Percentiles rank a stretch among this genome's conserved stretches.
phyloP scores from a whole-genome alignment of 2,329 filamentous ascomycete genomes.

The Colletotrichum sp. region DNA sequence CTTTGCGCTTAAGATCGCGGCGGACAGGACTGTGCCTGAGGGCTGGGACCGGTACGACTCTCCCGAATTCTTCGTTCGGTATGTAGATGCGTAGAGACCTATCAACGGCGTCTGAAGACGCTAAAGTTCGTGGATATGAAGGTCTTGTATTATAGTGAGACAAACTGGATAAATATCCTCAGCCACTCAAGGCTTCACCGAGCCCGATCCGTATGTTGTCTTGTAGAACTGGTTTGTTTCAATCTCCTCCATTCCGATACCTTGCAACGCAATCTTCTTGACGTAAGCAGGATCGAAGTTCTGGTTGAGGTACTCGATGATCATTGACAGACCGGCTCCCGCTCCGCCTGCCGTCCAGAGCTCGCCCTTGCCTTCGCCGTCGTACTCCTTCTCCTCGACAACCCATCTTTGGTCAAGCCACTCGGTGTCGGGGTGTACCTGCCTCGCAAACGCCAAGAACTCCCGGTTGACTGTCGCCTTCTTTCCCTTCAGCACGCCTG shows the following conservation, averaged over 20 bases:
- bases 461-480: constrained; percentile 42
- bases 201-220: background rate
- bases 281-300: constrained; percentile 12
- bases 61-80: constrained; percentile 47
- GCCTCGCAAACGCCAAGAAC: constrained; percentile 28
- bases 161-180: background rate
- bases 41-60: constrained; percentile 37
- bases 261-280: background rate
- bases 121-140: background rate
- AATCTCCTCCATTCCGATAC: background rate
- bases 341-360: constrained; percentile 44
- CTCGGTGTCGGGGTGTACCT: constrained; percentile 34
- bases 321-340: constrained; percentile 31
- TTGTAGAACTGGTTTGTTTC: constrained; percentile 16
- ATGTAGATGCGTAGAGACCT: constrained; percentile 25
- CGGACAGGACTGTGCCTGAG: constrained; percentile 3
- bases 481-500: constrained; percentile 39
- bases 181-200: background rate
- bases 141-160: background rate
- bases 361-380: constrained; percentile 29
- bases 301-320: constrained; percentile 8
- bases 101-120: background rate
- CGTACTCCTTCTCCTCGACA: constrained; percentile 33
- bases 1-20: constrained; percentile 20
- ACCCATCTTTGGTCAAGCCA: constrained; percentile 45